Evolutionary conservation across 2,329 filamentous ascomycete species (phyloP).

Genomic region (Mollisia scopiformis): DNA sequence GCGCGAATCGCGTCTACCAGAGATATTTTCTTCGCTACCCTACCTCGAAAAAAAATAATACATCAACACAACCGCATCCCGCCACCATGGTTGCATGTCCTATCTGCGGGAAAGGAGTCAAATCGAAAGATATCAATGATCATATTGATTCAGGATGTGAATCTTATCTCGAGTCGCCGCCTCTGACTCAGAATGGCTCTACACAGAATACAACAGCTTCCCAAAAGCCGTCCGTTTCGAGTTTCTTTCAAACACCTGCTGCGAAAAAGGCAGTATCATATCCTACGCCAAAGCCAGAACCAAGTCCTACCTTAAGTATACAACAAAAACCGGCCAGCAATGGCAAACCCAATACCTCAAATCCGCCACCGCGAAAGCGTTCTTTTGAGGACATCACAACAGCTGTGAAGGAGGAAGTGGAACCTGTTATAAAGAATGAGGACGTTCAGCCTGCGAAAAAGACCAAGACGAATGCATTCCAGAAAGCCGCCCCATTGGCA

Average conservation of each 20-base stretch:
- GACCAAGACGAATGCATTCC: slow-evolving; percentile 63
- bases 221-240: slow-evolving; percentile 47
- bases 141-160: slow-evolving; percentile 88
- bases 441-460: slow-evolving; percentile 55
- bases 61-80: not conserved
- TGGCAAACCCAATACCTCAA: slow-evolving; percentile 25
- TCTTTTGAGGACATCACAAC: slow-evolving; percentile 34
- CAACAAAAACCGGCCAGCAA: slow-evolving; percentile 39
- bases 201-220: slow-evolving; percentile 51
- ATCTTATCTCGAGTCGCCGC: slow-evolving; percentile 60
- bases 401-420: slow-evolving; percentile 18
- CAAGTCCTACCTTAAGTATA: slow-evolving; percentile 38
- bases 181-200: slow-evolving; percentile 39
- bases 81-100: slow-evolving; percentile 72
- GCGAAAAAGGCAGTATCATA: slow-evolving; percentile 51
- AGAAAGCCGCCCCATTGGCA: slow-evolving; percentile 79
- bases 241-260: slow-evolving; percentile 64
- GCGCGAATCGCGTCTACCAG: not conserved
- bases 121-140: slow-evolving; percentile 76
- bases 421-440: slow-evolving; percentile 3
- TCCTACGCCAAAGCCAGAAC: slow-evolving; percentile 32
- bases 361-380: slow-evolving; percentile 31
- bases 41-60: not conserved
- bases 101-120: slow-evolving; percentile 76
- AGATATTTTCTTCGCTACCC: not conserved